Percentiles rank a stretch among this genome's conserved stretches.
Conservation (phyloP, 257 asterid genomes). For the Paulownia fortunei region DNA sequence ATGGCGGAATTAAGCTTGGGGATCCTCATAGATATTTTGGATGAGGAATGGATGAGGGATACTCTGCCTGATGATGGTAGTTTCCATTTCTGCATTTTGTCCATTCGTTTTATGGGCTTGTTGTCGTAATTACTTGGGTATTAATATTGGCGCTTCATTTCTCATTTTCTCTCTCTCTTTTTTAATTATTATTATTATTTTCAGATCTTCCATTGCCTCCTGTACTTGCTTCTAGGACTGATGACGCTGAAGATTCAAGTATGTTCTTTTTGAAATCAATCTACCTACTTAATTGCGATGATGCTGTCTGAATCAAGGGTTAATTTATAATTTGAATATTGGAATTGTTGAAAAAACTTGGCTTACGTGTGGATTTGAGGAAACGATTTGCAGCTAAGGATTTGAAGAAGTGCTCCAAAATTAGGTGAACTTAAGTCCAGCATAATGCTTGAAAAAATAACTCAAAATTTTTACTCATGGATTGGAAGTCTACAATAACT, state of each 20-base stretch:
- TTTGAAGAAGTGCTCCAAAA: neutral
- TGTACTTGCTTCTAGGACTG: conserved; percentile 57
- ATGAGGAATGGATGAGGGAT: conserved; percentile 75
- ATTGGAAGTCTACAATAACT: neutral
- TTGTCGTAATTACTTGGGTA: neutral
- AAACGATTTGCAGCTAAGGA: neutral
- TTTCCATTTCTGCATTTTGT: neutral
- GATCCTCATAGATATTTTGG: conserved; percentile 57
- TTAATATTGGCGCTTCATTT: neutral
- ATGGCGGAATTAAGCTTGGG: conserved; percentile 70
- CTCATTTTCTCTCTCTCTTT: neutral
- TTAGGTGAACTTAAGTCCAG: neutral
- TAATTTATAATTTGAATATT: neutral
- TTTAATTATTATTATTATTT: neutral
- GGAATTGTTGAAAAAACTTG: neutral
- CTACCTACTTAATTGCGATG: neutral
- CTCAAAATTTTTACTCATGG: neutral
- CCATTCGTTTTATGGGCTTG: neutral
- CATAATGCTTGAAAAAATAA: neutral
- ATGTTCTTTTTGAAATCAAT: conserved; percentile 28
- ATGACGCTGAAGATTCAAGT: conserved; percentile 75
- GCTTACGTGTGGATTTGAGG: neutral
- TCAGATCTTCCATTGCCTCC: conserved; percentile 76
- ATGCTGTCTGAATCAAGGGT: too few species aligned
- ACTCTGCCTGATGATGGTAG: conserved; percentile 66